Base-by-base conservation (phyloP, 768 basidiomycete genomes). In the Vishniacozyma victoriae region DNA sequence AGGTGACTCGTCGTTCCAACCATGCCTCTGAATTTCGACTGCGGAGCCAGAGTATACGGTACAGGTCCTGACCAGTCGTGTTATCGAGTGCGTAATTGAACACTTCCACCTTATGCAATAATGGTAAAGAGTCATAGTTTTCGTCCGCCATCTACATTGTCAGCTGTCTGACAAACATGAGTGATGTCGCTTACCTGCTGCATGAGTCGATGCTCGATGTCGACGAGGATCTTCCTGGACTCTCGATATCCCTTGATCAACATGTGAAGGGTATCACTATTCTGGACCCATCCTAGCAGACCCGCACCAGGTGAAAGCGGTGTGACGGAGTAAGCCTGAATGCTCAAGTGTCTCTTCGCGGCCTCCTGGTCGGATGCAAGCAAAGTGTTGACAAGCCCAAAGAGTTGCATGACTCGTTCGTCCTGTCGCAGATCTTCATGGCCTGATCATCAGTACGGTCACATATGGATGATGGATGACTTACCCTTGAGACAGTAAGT, bases 401-500 rank as follows among this genome's bases (percentile, higher is more conserved):
- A 97, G 16, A 97, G 79, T 71, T 99, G 95, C 93, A 97, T 97
- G 47, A 97, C 95, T 54, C 95, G 82, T 64, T 99, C 95, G 68
- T 99, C 95, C 73, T 97, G 95, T 33, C 95, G 90, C 42, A 99
- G 78, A 75, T 99, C 95, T 75, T 99, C 95, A 72, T 99, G 95
- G 6, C 95, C 90, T 92, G 54, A 7, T 19, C 15, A 26, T 60
- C 38, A 63, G n/a, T 33, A 9, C 29, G 29, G n/a, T 33, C 29
- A 9, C 29, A 33, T 33, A 33, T 9, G n/a, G 29, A 33, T n/a
- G 29, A 33, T n/a, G 7, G 13, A n/a, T 6, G 16, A 42, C 64
- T 42, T 52, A 86, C 89, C 95, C 79, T 99, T 99, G 44, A 99
- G 78, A 25, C 79, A 60, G 69, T 88, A 99, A 62, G 89, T 84